These are phyloP conservation scores for Suillus fuscotomentosus DNA, from an alignment of 768 basidiomycete species.

Conservation along the genomic window DNA sequence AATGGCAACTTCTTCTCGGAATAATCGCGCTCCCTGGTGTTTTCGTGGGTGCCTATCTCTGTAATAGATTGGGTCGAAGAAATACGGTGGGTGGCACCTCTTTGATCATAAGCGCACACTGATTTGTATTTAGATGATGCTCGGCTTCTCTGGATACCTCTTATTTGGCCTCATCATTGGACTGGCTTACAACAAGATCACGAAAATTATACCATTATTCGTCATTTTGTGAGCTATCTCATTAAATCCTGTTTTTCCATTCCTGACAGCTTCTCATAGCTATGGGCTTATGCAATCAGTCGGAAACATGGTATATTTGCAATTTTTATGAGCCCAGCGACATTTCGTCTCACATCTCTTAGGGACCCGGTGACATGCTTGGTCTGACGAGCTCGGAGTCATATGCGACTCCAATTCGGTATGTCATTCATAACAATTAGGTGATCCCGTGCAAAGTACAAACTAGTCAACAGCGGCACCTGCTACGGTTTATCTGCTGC, in stretches of 20 bases:
- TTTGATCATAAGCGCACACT: constrained; percentile 1
- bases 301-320: constrained; percentile 54
- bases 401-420: constrained; percentile 64
- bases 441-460: neutral
- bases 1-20: constrained; percentile 68
- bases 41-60: constrained; percentile 47
- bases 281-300: constrained; percentile 73
- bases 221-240: constrained; percentile 54
- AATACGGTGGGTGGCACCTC: constrained; percentile 43
- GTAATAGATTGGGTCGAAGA: constrained; percentile 54
- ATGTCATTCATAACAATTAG: constrained; percentile 4
- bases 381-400: constrained; percentile 69
- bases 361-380: constrained; percentile 75
- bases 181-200: constrained; percentile 59
- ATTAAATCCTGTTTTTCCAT: neutral
- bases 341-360: constrained; percentile 11
- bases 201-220: constrained; percentile 60
- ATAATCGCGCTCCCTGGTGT: constrained; percentile 63
- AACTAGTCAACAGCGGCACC: constrained; percentile 45
- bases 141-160: constrained; percentile 68
- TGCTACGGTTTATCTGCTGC: constrained; percentile 71
- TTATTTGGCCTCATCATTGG: constrained; percentile 64
- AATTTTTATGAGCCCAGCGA: neutral
- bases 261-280: constrained; percentile 29
- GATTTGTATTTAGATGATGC: constrained; percentile 48